These are phyloP conservation scores for Hirschioporus abietinus DNA, from an alignment of 768 basidiomycete genomes.

Conservation along the genomic window DNA sequence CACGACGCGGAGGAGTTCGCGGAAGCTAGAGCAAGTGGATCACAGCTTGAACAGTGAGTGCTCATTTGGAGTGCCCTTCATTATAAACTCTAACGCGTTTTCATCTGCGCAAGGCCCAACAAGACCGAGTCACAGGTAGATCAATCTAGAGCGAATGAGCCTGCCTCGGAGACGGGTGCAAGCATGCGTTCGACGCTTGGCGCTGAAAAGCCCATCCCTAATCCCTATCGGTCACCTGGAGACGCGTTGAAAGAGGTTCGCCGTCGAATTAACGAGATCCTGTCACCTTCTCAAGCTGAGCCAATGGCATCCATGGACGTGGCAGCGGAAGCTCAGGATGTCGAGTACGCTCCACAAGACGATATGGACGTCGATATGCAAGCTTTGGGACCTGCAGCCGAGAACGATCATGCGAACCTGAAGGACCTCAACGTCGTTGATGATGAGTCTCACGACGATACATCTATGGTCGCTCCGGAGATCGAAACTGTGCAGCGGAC, in stretches of 20 bases:
- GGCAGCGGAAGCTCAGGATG: slow-evolving; percentile 36
- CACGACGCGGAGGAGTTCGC: not conserved
- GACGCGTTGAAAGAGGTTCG: slow-evolving; percentile 79
- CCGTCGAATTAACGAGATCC: slow-evolving; percentile 80
- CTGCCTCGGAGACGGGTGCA: not conserved
- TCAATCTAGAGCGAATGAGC: not conserved
- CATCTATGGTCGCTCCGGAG: slow-evolving; percentile 22
- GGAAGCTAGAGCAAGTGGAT: not conserved
- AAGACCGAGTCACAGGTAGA: not conserved
- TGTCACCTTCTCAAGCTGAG: slow-evolving; percentile 35
- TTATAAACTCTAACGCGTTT: not conserved
- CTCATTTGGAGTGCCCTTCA: not conserved
- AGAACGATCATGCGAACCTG: slow-evolving; percentile 78
- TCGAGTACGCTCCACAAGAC: slow-evolving; percentile 76
- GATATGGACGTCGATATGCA: slow-evolving; percentile 73
- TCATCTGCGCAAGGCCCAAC: not conserved
- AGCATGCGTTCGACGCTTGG: not conserved
- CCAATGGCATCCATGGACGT: slow-evolving; percentile 34
- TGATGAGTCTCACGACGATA: slow-evolving; percentile 37
- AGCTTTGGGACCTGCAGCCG: slow-evolving; percentile 81
- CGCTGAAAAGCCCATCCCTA: slow-evolving; percentile 17
- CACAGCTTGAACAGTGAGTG: not conserved
- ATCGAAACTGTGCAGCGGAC: slow-evolving; percentile 24
- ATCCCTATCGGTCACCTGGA: slow-evolving; percentile 75
- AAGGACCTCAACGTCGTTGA: slow-evolving; percentile 76